These are phyloP conservation scores for Globisporangium lucens DNA, from an alignment of 352 stramenopile genomes.

Conservation along the genomic window DNA sequence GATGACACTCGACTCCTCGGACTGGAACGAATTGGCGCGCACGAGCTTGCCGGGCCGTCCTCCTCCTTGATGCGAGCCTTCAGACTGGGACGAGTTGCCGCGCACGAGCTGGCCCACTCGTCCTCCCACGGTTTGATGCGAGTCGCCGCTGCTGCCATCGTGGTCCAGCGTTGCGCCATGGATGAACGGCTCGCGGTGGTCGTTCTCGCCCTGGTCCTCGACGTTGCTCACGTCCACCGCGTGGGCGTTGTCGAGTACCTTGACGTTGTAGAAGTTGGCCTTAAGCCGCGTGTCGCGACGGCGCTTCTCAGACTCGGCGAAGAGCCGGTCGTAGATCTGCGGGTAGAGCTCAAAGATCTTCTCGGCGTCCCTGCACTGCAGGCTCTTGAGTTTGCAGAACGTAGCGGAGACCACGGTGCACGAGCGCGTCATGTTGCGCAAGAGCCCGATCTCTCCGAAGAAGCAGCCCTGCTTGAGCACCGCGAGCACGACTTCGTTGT, in stretches of 20 bases:
- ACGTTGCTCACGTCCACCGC: constrained; percentile 54
- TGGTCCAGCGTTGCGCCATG: constrained; percentile 19
- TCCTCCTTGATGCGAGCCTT: constrained; percentile 8
- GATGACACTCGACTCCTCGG: constrained; percentile 38
- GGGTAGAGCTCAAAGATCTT: constrained; percentile 60
- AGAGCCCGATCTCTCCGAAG: constrained; percentile 58
- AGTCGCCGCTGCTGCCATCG: constrained; percentile 18
- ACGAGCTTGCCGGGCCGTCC: constrained; percentile 15
- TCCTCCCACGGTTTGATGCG: neutral
- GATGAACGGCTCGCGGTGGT: constrained; percentile 35
- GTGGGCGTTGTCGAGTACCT: constrained; percentile 68
- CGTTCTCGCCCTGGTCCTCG: constrained; percentile 26
- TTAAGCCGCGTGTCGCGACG: constrained; percentile 44
- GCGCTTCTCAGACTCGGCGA: constrained; percentile 54
- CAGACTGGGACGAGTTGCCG: constrained; percentile 38
- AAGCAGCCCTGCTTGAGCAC: constrained; percentile 63
- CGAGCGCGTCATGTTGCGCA: constrained; percentile 55
- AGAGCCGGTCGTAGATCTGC: constrained; percentile 53
- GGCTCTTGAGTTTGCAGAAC: constrained; percentile 59
- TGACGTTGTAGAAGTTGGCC: constrained; percentile 48
- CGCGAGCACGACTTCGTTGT: constrained; percentile 45
- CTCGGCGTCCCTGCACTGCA: constrained; percentile 45
- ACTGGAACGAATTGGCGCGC: constrained; percentile 35
- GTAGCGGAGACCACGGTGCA: constrained; percentile 53
- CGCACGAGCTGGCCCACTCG: constrained; percentile 21